Conservation (phyloP, 2,329 filamentous ascomycete species). For the Thielaviopsis ethacetica region DNA sequence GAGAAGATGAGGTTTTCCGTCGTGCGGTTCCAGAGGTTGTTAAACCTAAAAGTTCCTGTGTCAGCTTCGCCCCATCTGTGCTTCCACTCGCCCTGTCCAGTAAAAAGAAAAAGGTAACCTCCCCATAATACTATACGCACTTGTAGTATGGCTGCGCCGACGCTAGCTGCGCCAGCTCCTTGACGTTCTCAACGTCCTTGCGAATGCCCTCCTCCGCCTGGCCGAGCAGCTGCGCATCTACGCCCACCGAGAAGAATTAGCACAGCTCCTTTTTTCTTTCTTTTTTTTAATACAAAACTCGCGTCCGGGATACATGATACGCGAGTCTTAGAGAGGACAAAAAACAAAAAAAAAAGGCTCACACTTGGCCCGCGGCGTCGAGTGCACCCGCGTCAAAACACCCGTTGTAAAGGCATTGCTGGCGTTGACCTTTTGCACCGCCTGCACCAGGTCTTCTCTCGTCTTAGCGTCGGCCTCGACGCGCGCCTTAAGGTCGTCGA, state of each 20-base stretch:
- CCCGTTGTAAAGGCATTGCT: constrained; percentile 7
- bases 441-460: constrained; percentile 2
- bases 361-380: constrained; percentile 52
- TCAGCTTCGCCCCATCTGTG: neutral
- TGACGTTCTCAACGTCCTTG: constrained; percentile 54
- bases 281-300: too few relatives aligned
- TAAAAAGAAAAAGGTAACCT: too few relatives aligned
- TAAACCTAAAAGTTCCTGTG: constrained; percentile 40
- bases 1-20: constrained; percentile 60
- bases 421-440: constrained; percentile 6
- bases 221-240: constrained; percentile 52
- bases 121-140: constrained; percentile 24
- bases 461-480: constrained; percentile 2
- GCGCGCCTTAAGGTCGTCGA: constrained; percentile 8
- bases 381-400: constrained; percentile 45
- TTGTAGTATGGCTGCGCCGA: constrained; percentile 94
- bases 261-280: too few relatives aligned
- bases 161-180: constrained; percentile 53
- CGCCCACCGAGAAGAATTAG: too few relatives aligned
- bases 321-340: too few relatives aligned
- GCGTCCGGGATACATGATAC: too few relatives aligned
- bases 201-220: constrained; percentile 57
- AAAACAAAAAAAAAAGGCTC: constrained; percentile 15
- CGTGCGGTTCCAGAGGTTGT: constrained; percentile 67
- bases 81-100: neutral